Conservation (phyloP, 2,329 filamentous ascomycete genomes). For the Hymenoscyphus fraxineus region DNA sequence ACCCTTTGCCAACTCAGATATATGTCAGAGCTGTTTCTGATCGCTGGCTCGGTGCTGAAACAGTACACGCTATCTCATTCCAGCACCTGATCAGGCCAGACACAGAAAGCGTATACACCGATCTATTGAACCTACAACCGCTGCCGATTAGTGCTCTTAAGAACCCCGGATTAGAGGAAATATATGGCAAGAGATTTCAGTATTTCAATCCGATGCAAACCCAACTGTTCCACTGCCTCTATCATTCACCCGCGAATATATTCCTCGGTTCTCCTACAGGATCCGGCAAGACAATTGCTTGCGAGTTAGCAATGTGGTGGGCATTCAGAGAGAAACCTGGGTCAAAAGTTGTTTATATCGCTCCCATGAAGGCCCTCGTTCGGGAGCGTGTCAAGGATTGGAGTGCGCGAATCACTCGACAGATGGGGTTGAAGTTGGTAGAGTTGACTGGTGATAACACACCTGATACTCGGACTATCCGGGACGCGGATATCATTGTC, state of each 20-base stretch:
- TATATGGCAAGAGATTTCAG: conserved; percentile 85
- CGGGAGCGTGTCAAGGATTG: conserved; percentile 96
- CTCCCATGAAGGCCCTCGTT: conserved; percentile 97
- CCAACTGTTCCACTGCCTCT: conserved; percentile 94
- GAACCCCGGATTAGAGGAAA: conserved; percentile 79
- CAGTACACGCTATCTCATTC: conserved; percentile 91
- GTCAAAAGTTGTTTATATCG: conserved; percentile 97
- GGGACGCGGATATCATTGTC: conserved; percentile 95
- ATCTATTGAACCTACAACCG: conserved; percentile 86
- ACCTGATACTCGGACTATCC: conserved; percentile 90
- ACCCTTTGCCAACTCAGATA: conserved; percentile 91
- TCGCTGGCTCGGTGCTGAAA: conserved; percentile 94
- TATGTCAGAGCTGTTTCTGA: conserved; percentile 94
- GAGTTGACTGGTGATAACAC: conserved; percentile 98
- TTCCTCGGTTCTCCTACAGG: conserved; percentile 93
- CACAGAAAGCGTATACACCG: conserved; percentile 95
- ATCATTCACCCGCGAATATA: conserved; percentile 88
- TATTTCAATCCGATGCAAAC: conserved; percentile 99
- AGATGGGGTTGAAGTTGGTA: conserved; percentile 85
- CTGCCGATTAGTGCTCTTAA: conserved; percentile 82
- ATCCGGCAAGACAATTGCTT: conserved; percentile 95
- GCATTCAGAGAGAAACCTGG: conserved; percentile 91
- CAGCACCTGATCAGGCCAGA: conserved; percentile 96
- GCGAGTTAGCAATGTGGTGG: conserved; percentile 99
- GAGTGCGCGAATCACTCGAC: conserved; percentile 73